Evolutionary conservation across 345 rosid genomes (phyloP).

Genomic region (Rhizophora apiculata): DNA sequence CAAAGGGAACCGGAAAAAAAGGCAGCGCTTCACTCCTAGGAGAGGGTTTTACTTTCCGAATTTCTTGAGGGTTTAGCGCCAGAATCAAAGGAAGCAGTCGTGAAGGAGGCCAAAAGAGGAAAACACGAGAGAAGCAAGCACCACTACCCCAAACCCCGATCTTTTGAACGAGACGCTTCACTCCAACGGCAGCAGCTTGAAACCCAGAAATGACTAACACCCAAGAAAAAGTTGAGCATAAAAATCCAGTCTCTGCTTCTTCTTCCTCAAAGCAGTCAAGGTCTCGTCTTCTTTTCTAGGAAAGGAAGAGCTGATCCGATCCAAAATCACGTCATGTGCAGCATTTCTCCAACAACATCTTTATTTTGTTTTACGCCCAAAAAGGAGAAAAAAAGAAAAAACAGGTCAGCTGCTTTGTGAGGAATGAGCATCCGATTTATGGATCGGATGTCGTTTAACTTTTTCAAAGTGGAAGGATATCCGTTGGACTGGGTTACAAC

Average conservation of each 20-base stretch:
- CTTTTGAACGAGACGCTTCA: neutral
- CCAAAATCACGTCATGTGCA: conserved; percentile 46
- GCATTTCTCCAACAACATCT: conserved; percentile 88
- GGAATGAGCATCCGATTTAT: neutral
- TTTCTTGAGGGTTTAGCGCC: neutral
- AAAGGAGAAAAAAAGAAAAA: conserved; percentile 4
- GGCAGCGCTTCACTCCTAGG: neutral
- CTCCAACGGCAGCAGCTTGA: conserved; percentile 21
- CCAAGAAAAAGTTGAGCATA: no score
- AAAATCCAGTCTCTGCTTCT: neutral
- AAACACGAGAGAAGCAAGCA: conserved; percentile 52
- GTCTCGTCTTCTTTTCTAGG: conserved; percentile 28
- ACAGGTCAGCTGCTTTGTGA: conserved; percentile 46
- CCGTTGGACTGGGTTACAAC: conserved; percentile 79
- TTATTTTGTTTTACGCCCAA: conserved; percentile 60
- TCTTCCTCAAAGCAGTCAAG: conserved; percentile 8
- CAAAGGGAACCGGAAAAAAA: no score
- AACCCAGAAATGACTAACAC: neutral
- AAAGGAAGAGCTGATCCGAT: conserved; percentile 80
- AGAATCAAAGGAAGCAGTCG: conserved; percentile 7
- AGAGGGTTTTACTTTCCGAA: conserved; percentile 6
- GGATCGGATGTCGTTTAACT: neutral
- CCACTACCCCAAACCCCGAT: conserved; percentile 26
- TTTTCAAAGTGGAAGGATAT: conserved; percentile 49
- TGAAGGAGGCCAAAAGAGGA: conserved; percentile 40